Percentiles rank a stretch among this genome's conserved stretches.
Evolutionary conservation across 768 basidiomycete species (phyloP).

Genomic region (Suillus weaverae): DNA sequence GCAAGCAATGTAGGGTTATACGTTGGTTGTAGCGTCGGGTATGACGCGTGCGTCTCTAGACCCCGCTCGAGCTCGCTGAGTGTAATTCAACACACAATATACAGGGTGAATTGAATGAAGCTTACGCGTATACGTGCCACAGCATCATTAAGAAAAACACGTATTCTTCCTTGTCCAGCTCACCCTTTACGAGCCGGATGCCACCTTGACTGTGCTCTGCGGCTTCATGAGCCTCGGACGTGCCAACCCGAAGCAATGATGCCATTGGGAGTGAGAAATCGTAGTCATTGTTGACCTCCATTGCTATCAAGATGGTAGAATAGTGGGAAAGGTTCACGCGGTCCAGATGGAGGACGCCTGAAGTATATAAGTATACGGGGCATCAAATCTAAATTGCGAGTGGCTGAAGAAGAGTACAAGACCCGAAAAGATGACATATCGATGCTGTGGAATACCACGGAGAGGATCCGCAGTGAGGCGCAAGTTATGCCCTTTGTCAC

Average conservation of each 20-base stretch:
- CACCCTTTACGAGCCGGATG: constrained; percentile 54
- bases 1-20: constrained; percentile 71
- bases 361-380: background rate
- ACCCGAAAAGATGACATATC: background rate
- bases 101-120: constrained; percentile 13
- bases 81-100: background rate
- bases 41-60: constrained; percentile 57
- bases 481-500: background rate
- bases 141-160: constrained; percentile 72
- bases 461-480: background rate
- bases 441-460: background rate
- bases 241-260: constrained; percentile 40
- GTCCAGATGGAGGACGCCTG: background rate
- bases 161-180: constrained; percentile 64
- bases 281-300: constrained; percentile 1
- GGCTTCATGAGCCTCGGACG: constrained; percentile 51
- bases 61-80: constrained; percentile 55
- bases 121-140: constrained; percentile 78
- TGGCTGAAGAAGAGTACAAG: background rate
- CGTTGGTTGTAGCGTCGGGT: constrained; percentile 64
- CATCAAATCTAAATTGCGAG: background rate
- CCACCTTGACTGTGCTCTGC: constrained; percentile 61
- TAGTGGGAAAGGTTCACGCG: background rate
- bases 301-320: background rate
- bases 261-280: constrained; percentile 35